These are phyloP conservation scores for Amaranthus cruentus DNA, from an alignment of 148 eudicot genomes.

Conservation along the genomic window DNA sequence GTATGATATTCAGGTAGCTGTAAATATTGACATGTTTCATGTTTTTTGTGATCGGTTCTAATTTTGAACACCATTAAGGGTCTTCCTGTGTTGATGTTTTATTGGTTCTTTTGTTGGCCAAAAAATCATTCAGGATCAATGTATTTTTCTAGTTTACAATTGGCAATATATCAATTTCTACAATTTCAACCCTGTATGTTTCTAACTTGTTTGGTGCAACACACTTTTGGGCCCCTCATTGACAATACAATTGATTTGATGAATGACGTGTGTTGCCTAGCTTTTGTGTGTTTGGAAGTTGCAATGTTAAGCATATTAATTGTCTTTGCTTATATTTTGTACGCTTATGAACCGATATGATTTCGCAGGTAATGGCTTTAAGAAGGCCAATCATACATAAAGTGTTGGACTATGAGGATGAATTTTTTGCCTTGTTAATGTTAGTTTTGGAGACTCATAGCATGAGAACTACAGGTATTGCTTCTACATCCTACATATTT, in stretches of 20 bases:
- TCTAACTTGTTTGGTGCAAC: background rate
- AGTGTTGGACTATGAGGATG: constrained; percentile 89
- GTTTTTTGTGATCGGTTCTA: no score
- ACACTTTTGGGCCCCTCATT: background rate
- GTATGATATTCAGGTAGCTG: no score
- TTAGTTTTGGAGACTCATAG: constrained; percentile 89
- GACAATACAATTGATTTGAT: background rate
- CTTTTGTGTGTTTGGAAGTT: background rate
- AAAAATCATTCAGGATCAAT: no score
- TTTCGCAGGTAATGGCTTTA: constrained; percentile 74
- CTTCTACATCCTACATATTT: background rate
- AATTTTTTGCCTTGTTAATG: constrained; percentile 86
- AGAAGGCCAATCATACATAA: constrained; percentile 88
- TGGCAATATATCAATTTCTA: no score
- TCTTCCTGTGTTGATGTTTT: no score
- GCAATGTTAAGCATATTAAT: background rate
- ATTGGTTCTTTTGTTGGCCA: no score
- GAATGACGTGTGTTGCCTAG: background rate
- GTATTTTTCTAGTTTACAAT: no score
- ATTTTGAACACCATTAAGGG: no score
- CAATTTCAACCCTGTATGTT: background rate
- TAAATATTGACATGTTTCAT: no score
- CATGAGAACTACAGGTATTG: constrained; percentile 77
- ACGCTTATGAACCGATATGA: background rate
- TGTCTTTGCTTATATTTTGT: background rate